A percentile compares a stretch with the other conserved stretches of the same genome.
These are phyloP conservation scores for Cercospora zeae-maydis DNA, from an alignment of 2,329 filamentous ascomycete species.

Conservation along the genomic window DNA sequence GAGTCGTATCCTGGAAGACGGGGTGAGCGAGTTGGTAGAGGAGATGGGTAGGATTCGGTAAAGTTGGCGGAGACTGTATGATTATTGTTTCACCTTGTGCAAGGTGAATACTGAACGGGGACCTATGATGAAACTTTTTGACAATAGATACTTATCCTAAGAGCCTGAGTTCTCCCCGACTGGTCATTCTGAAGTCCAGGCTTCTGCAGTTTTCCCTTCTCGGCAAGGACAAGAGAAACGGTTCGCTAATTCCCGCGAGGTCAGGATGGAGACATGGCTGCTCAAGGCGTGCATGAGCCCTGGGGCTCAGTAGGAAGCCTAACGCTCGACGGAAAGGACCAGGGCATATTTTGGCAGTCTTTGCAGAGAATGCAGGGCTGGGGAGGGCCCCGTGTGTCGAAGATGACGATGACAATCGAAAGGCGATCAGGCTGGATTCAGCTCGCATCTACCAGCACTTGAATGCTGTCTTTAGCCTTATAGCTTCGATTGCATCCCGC, in stretches of 20 bases:
- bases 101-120: not conserved
- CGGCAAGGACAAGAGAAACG: too few relatives aligned
- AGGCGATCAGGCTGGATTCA: not conserved
- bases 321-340: too few relatives aligned
- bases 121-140: not conserved
- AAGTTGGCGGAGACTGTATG: not conserved
- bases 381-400: too few relatives aligned
- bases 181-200: too few relatives aligned
- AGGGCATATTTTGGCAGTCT: too few relatives aligned
- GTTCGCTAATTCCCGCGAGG: too few relatives aligned
- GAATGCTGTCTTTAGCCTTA: not conserved
- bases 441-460: not conserved
- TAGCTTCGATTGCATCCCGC: not conserved
- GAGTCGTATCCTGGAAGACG: conserved; percentile 77
- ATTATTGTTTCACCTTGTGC: not conserved
- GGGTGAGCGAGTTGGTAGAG: conserved; percentile 76
- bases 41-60: conserved; percentile 34
- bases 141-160: not conserved
- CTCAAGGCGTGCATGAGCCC: too few relatives aligned
- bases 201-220: too few relatives aligned
- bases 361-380: too few relatives aligned
- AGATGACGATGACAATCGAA: too few relatives aligned
- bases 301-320: too few relatives aligned
- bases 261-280: too few relatives aligned
- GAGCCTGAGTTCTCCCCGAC: not conserved